Base-by-base conservation (phyloP, 2,329 filamentous ascomycete genomes). In the Stachybotrys chartarum region DNA sequence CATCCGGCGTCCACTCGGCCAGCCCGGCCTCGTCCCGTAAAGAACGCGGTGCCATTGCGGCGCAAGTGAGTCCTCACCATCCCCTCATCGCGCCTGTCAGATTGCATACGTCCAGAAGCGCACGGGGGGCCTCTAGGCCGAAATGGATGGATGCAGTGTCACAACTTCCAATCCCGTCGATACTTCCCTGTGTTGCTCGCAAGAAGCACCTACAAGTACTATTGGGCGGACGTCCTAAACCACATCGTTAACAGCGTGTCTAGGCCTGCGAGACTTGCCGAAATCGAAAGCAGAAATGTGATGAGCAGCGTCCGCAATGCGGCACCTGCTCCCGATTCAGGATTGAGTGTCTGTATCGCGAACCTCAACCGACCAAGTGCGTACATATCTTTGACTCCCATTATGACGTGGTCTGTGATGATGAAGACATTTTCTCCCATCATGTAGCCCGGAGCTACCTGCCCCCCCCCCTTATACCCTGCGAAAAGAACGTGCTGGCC, bases 321-420 rank as follows among this genome's bases (percentile, higher is more conserved):
- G 73, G 79, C 55, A 78, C 80, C 16, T 87, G 83, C 66, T 72
- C 77, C 57, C 76, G 78, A 58, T 77, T 83, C 62, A 76, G 79
- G 62, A 74, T 83, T 58, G 78, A 81, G 45, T 87, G 84, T 66
- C 74, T 75, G 58, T 86, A 86, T 64, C 73, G 81, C 60, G 81
- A 84, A 60, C 80, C 81, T 30, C 77, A 79, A 61, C 81, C 82
- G 42, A 86, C 83, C 54, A 86, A 85, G 82, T 84, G 75, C 71
- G 80, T 75, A 24, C 24, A 24, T 24, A 24, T 3, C 24, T 3
- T 24, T 24, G 24, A 24, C 24, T 24, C 24, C 24, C 24, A 24
- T 2, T 24, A 24, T 24, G 24, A 4, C 24, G 24, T 24, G 24
- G 3, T 24, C 24, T 24, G 24, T 24, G 24, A 24, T 4, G 24